Conservation (phyloP, 2,329 filamentous ascomycete genomes). For the Aspergillus novoparasiticus region DNA sequence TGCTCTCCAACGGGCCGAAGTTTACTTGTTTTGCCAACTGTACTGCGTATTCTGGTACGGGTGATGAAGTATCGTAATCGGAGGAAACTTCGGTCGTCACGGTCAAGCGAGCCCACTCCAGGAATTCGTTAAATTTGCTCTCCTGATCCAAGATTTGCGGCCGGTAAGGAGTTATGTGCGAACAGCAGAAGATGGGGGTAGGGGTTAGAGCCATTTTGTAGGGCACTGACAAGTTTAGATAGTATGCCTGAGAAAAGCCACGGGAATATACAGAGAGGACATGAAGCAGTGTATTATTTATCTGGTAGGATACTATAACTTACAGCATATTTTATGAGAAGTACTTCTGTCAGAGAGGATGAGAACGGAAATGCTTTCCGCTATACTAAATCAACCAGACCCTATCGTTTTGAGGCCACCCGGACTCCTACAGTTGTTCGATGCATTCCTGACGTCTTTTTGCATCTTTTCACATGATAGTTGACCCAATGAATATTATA, state of each 20-base stretch:
- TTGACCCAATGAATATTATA: not conserved
- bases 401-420: not conserved
- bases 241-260: not conserved
- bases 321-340: not conserved
- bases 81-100: not conserved
- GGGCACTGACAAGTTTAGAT: not conserved
- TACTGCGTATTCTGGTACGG: conserved; percentile 1
- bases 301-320: not conserved
- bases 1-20: not conserved
- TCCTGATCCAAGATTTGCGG: not conserved
- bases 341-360: not conserved
- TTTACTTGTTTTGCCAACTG: not conserved
- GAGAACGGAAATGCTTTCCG: not conserved
- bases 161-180: not conserved
- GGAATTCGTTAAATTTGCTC: not conserved
- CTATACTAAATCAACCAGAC: not conserved
- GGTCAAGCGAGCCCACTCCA: not conserved
- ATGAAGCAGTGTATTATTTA: not conserved
- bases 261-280: not conserved
- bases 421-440: not conserved
- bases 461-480: not conserved
- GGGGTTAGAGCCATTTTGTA: not conserved
- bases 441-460: not conserved
- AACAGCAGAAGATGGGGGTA: not conserved
- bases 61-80: not conserved